A percentile compares a stretch with the other conserved stretches of the same genome.
Conservation (phyloP, 1,284 basidiomycete species). For the Marasmius fiardii region DNA sequence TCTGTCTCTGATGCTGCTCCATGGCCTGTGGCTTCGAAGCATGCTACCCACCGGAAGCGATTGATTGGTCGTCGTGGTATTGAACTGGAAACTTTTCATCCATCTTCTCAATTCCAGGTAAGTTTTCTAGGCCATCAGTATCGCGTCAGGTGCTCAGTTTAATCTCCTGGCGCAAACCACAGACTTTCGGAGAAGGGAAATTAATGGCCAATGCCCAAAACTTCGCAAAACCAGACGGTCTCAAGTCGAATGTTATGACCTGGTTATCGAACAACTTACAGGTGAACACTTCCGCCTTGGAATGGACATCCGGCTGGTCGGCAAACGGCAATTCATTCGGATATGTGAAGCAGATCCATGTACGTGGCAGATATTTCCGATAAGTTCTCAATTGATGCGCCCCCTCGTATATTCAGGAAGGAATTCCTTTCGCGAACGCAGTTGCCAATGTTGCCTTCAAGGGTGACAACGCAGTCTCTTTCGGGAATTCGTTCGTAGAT, state of each 20-base stretch:
- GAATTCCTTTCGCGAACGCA: conserved; percentile 44
- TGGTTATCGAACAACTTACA: conserved; percentile 32
- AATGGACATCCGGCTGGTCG: conserved; percentile 31
- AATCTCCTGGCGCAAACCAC: background rate
- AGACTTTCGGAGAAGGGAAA: conserved; percentile 44
- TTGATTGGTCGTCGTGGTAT: conserved; percentile 27
- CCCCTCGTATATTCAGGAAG: conserved; percentile 29
- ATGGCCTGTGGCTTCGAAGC: conserved; percentile 8
- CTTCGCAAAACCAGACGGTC: conserved; percentile 20
- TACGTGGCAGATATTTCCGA: conserved; percentile 21
- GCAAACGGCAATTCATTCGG: conserved; percentile 30
- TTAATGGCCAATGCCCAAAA: conserved; percentile 28
- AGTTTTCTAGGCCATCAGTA: background rate
- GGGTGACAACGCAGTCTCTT: conserved; percentile 38
- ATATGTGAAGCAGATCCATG: conserved; percentile 39
- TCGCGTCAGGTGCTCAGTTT: background rate
- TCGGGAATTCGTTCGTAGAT: conserved; percentile 50
- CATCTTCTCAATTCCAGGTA: conserved; percentile 37
- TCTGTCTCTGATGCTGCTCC: conserved; percentile 17
- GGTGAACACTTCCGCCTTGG: conserved; percentile 23
- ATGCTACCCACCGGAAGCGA: conserved; percentile 21
- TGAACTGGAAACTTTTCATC: conserved; percentile 37
- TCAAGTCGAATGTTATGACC: conserved; percentile 29
- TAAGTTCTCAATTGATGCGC: background rate
- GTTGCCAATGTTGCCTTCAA: conserved; percentile 45